Base-by-base conservation (phyloP, 805 yeast genomes). In the Kuraishia hungarica region DNA sequence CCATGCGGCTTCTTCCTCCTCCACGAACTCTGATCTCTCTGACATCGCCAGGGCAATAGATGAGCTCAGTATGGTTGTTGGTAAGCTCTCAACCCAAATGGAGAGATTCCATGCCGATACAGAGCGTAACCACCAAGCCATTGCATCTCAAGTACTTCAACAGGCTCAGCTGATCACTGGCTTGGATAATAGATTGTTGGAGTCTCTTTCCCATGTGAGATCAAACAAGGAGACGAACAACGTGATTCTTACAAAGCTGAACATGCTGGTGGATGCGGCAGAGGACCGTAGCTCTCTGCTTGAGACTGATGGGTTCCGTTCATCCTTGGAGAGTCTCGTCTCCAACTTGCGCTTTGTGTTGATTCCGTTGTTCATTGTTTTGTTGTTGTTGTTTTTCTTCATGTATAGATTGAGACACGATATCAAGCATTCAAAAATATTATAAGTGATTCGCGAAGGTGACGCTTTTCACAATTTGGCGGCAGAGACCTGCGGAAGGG, bases 381-480 rank as follows among this genome's bases (percentile, higher is more conserved):
- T 78, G 26, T 58, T 74, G 2, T 67, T 73, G 1, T 69, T 82
- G 55, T 72, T 78, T 20, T 65, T 76, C 39, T 71, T 80, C 57
- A 75, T 82, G 22, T 77, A 76, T 64, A 75, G 81, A 63, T 68
- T 84, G 49, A 79, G 87, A 69, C 80, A 74, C 59, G 88, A 84
- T 59, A 81, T 84, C 55, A 83, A 81, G 61, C 86, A 81, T 61
- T 72, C 85, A 8, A 84, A 84, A 59, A 71, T 84, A 50, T 72
- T 83, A 26, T 26, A 10, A 26, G 55, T 82, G 64, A 68, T 11
- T 2, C 11, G 49, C 19, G 5, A 11, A 20, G 17, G 22, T 10
- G 29, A 26, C 10, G 29, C 10, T 5, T 5, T 26, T 26, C 29
- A 26, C 8, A 26, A 26, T 6, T 6, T 10, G 29, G 29, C 10